Evolutionary conservation across 192 early-diverging fungal species (phyloP).

Genomic region (Chytriomyces hyalinus): DNA sequence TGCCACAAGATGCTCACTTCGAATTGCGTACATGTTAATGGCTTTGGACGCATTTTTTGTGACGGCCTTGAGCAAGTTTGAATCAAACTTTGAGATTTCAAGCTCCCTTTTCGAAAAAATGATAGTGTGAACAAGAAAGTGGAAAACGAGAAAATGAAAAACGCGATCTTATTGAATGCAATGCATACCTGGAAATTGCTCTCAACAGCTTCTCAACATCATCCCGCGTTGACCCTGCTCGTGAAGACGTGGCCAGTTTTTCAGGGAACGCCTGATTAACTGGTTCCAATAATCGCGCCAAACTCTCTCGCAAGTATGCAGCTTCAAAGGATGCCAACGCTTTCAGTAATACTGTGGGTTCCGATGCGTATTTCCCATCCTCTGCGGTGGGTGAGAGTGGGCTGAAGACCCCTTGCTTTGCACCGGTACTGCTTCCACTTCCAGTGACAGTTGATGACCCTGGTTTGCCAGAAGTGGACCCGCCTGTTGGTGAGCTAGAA

Average conservation of each 20-base stretch:
- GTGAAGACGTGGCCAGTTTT: conserved; percentile 27
- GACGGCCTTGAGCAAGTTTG: conserved; percentile 52
- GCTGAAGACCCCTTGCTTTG: not conserved
- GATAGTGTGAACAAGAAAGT: not conserved
- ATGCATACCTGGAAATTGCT: conserved; percentile 59
- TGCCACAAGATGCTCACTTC: conserved; percentile 62
- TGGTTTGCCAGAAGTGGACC: too few relatives aligned
- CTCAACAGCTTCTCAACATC: conserved; percentile 64
- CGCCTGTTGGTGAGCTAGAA: not conserved
- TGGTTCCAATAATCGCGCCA: conserved; percentile 66
- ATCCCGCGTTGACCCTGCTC: conserved; percentile 44
- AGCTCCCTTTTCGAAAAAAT: conserved; percentile 57
- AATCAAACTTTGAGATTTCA: conserved; percentile 69
- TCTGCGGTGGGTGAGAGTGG: not conserved
- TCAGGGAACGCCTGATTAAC: conserved; percentile 67
- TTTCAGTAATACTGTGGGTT: conserved; percentile 36
- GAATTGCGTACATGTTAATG: conserved; percentile 62
- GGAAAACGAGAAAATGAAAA: not conserved
- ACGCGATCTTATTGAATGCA: not conserved
- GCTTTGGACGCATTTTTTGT: conserved; percentile 63
- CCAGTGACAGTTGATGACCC: not conserved
- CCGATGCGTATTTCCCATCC: not conserved
- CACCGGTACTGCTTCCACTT: not conserved
- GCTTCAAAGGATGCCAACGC: conserved; percentile 52
- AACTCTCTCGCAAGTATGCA: conserved; percentile 60